A percentile compares a stretch with the other conserved stretches of the same genome.
Evolutionary conservation across 139 green algal genomes (phyloP).

Genomic region (Chlamydomonas urium): DNA sequence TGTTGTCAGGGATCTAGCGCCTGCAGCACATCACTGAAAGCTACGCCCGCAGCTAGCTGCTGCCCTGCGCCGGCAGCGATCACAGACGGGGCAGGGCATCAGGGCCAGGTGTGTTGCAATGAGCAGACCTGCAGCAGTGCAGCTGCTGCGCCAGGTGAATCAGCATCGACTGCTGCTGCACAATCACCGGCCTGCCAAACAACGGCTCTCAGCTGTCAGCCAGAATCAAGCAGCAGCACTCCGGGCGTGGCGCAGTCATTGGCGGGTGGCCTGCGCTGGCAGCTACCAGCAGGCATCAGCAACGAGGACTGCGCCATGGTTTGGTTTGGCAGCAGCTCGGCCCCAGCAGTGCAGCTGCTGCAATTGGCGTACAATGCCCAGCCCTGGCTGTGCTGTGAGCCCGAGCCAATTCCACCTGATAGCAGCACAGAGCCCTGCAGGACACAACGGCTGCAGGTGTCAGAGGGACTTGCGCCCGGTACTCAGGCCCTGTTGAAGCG

Average conservation of each 20-base stretch:
- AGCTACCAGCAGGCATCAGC: constrained; percentile 21
- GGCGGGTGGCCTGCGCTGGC: constrained; percentile 17
- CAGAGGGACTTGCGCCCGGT: constrained; percentile 17
- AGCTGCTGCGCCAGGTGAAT: not conserved
- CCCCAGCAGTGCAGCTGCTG: constrained; percentile 51
- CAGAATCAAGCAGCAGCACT: constrained; percentile 12
- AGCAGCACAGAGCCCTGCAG: not conserved
- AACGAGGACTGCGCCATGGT: constrained; percentile 22
- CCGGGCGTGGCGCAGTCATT: not conserved
- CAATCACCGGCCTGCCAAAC: not conserved
- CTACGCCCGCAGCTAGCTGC: too few relatives aligned
- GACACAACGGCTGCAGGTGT: not conserved
- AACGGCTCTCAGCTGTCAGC: not conserved
- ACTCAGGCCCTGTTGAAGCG: constrained; percentile 36
- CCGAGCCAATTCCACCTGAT: constrained; percentile 5
- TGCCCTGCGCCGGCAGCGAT: too few relatives aligned
- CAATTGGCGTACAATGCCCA: constrained; percentile 55
- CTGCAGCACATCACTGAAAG: too few relatives aligned
- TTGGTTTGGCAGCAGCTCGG: constrained; percentile 53
- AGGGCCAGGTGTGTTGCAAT: not conserved
- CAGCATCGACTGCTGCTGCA: constrained; percentile 17
- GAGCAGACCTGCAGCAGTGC: not conserved
- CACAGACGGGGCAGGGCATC: too few relatives aligned
- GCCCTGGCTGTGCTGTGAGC: constrained; percentile 50
- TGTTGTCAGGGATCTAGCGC: too few relatives aligned